Conservation (phyloP, 768 basidiomycete species). For the Pluteus cervinus region DNA sequence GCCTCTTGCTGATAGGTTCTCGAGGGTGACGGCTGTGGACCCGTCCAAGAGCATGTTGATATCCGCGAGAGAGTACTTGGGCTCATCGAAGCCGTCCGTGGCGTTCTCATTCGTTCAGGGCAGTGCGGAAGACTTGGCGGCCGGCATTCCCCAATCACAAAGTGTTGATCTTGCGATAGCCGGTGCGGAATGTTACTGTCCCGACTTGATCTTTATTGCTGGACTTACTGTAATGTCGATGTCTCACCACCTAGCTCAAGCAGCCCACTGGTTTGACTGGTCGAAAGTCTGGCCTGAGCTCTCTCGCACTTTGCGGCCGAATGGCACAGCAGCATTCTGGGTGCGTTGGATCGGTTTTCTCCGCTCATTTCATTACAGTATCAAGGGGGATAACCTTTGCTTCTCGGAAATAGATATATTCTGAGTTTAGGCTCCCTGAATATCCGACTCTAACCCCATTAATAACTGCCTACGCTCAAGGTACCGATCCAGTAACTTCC, state of each 20-base stretch:
- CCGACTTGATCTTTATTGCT: no score
- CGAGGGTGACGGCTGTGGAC: conserved; percentile 64
- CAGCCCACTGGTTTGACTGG: conserved; percentile 82
- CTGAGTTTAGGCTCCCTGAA: conserved; percentile 63
- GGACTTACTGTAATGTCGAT: neutral
- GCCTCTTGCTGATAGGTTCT: conserved; percentile 49
- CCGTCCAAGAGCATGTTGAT: conserved; percentile 69
- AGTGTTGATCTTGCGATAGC: conserved; percentile 65
- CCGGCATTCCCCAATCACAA: conserved; percentile 33
- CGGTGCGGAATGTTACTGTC: no score
- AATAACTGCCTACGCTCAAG: conserved; percentile 61
- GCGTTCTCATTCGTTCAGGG: conserved; percentile 25
- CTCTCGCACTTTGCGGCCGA: conserved; percentile 48
- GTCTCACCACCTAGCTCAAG: conserved; percentile 47
- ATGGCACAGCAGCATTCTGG: conserved; percentile 72
- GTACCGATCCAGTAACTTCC: conserved; percentile 43
- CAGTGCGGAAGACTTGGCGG: conserved; percentile 49
- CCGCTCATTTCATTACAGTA: neutral
- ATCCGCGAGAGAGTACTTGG: conserved; percentile 32
- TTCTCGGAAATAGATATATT: conserved; percentile 40
- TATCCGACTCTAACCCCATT: conserved; percentile 52
- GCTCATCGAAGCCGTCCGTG: conserved; percentile 4
- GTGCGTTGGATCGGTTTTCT: conserved; percentile 31
- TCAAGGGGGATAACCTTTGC: neutral
- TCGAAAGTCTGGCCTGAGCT: conserved; percentile 64